Base-by-base conservation (phyloP, 192 early-diverging fungal species). In the Podochytrium sp. region DNA sequence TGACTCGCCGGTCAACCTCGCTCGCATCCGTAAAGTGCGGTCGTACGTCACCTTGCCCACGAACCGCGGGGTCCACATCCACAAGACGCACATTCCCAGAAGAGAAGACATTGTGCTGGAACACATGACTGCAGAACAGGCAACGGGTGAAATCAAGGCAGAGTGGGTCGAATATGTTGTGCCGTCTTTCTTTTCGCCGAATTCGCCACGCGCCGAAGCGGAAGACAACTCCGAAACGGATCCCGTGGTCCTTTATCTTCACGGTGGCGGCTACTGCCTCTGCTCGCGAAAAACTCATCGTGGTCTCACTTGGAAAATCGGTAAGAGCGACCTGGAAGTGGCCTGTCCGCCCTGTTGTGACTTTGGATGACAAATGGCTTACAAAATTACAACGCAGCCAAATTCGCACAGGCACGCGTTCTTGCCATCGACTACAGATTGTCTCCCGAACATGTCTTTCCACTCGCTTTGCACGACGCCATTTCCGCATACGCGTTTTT, bases 401-500 rank as follows among this genome's bases (percentile, higher is more conserved):
- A 85, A 14, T 74, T 81, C 56, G 62, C 81, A n/a, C 67, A 79
- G 29, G 71, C 82, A 12, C 68, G 77, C 33, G 76, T 90, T 1
- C 73, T 91, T 30, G 89, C 82, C 5, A 79, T 92, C 30, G 86
- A 90, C 71, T 96, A 98, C 78, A 80, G 96, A 7, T 74, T 96
- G 23, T 90, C 95, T 0, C 95, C 96, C 0, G 87, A 92, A 65
- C 76, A 86, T 27, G 86, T 90, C 14, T 98, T 94, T 74, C 96
- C 95, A 7, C 78, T 88, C 56, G 93, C 91, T 35, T 69, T 98
- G 7, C 85, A 92, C 37, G 96, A 98, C 80, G 88, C 90, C 47
- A 62, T 96, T 37, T 84, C 90, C 35, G 88, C 92, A 0, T 96
- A 94, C 76, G 60, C 86, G 4, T 89, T 85, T 52, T 79, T 97